Conservation (phyloP, 345 rosid genomes). For the Pistacia atlantica region DNA sequence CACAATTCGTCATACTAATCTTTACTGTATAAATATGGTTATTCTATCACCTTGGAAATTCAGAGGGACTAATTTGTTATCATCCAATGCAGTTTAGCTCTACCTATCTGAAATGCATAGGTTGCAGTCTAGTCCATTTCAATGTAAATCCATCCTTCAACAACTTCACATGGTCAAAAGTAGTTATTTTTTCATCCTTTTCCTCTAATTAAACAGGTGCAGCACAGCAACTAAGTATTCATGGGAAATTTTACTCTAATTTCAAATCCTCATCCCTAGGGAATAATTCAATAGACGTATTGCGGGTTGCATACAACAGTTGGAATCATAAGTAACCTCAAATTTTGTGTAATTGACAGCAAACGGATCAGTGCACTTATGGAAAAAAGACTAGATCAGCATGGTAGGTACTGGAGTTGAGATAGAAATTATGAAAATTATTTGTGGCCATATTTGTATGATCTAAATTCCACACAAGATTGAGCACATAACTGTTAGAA, state of each 20-base stretch:
- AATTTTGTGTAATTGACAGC: slow-evolving; percentile 12
- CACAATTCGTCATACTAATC: background rate
- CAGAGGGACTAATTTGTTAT: background rate
- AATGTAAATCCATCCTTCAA: slow-evolving; percentile 18
- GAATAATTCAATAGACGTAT: slow-evolving; percentile 23
- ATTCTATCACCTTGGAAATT: background rate
- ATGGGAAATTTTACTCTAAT: slow-evolving; percentile 11
- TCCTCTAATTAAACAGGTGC: slow-evolving; percentile 23
- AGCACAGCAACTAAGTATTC: background rate
- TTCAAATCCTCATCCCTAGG: slow-evolving; percentile 16
- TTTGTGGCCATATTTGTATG: no score
- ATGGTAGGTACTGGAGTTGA: slow-evolving; percentile 26
- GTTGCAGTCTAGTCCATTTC: slow-evolving; percentile 22
- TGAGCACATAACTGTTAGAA: no score
- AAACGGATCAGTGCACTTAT: slow-evolving; percentile 18
- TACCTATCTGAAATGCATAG: background rate
- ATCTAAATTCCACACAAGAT: no score
- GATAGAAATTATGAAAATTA: slow-evolving; percentile 16
- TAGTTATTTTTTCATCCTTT: background rate
- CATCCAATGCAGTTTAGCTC: background rate
- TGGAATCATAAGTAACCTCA: slow-evolving; percentile 15
- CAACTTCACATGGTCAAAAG: slow-evolving; percentile 13
- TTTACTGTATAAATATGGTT: background rate
- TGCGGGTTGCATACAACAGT: background rate
- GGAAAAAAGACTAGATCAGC: slow-evolving; percentile 32